phyloP scores from a whole-genome alignment of 768 basidiomycete species.

The Amyloporia xantha region DNA sequence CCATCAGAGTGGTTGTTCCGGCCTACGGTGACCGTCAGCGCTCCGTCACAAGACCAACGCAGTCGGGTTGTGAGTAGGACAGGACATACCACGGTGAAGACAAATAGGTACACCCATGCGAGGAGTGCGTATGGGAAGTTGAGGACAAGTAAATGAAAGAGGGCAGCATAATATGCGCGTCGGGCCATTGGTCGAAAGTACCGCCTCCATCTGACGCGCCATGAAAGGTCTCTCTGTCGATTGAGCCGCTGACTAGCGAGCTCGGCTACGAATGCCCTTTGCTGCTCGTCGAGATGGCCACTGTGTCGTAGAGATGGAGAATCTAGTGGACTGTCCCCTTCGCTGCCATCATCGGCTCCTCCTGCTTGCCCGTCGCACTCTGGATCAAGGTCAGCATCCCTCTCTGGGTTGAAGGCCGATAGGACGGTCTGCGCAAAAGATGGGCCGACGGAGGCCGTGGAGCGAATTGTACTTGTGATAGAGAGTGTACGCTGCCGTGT shows the following conservation, averaged over 20 bases:
- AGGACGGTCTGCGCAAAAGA: slow-evolving; percentile 64
- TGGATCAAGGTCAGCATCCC: slow-evolving; percentile 34
- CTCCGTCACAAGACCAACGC: too few species aligned
- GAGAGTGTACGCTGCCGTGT: slow-evolving; percentile 51
- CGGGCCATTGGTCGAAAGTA: slow-evolving; percentile 61
- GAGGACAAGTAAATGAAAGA: slow-evolving; percentile 63
- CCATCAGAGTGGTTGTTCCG: slow-evolving; percentile 75
- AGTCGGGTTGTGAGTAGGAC: background rate
- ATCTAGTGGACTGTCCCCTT: slow-evolving; percentile 10
- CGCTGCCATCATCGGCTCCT: slow-evolving; percentile 17
- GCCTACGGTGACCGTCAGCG: slow-evolving; percentile 35
- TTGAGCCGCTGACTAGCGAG: slow-evolving; percentile 8
- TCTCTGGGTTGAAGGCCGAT: slow-evolving; percentile 58
- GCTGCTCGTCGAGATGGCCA: slow-evolving; percentile 6
- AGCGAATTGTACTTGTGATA: slow-evolving; percentile 43
- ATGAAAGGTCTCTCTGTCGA: slow-evolving; percentile 6
- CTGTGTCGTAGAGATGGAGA: slow-evolving; percentile 8
- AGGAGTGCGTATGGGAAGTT: slow-evolving; percentile 75
- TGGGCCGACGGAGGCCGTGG: slow-evolving; percentile 45
- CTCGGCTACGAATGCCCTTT: slow-evolving; percentile 13
- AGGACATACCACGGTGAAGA: slow-evolving; percentile 65
- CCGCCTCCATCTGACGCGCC: slow-evolving; percentile 34
- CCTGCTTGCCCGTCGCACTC: slow-evolving; percentile 20
- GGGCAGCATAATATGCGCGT: slow-evolving; percentile 53
- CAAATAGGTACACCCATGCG: slow-evolving; percentile 78